phyloP scores from a whole-genome alignment of 2,329 filamentous ascomycete species.

The Clarireedia sp. region DNA sequence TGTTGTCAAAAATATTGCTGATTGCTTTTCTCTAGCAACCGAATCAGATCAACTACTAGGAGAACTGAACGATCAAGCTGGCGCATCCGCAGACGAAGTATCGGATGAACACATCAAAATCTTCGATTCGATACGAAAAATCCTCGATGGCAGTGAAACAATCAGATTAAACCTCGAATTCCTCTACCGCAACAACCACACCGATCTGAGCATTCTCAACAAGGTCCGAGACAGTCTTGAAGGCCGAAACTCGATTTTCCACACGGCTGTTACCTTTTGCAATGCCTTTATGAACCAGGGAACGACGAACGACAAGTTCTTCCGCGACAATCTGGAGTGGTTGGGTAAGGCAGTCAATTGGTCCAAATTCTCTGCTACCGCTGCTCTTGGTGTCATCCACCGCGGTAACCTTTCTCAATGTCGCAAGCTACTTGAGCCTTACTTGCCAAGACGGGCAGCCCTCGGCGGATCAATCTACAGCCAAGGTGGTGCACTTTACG shows the following conservation, averaged over 20 bases:
- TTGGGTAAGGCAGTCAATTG: constrained; percentile 97
- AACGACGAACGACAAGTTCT: constrained; percentile 96
- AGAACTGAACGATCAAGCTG: constrained; percentile 39
- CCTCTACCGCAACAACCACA: constrained; percentile 89
- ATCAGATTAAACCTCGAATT: constrained; percentile 96
- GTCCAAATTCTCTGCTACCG: constrained; percentile 98
- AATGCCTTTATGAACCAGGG: constrained; percentile 99
- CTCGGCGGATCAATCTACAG: constrained; percentile 87
- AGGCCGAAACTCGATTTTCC: constrained; percentile 95
- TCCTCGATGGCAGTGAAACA: constrained; percentile 82
- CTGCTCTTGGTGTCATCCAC: constrained; percentile 92
- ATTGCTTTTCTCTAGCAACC: constrained; percentile 12
- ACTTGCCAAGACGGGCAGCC: constrained; percentile 71
- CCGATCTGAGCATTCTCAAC: constrained; percentile 86
- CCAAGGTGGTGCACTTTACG: constrained; percentile 91
- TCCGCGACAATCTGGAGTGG: constrained; percentile 97
- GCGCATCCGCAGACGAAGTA: constrained; percentile 27
- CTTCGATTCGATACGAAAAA: constrained; percentile 56
- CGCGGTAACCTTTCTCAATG: constrained; percentile 91
- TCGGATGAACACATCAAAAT: constrained; percentile 47
- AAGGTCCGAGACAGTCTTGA: constrained; percentile 94
- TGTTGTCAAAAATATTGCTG: not conserved
- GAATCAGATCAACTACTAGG: constrained; percentile 48
- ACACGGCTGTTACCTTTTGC: constrained; percentile 92
- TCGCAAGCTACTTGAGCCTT: constrained; percentile 86